A percentile compares a stretch with the other conserved stretches of the same genome.
Conservation (phyloP, 768 basidiomycete genomes). For the Fibroporia radiculosa region DNA sequence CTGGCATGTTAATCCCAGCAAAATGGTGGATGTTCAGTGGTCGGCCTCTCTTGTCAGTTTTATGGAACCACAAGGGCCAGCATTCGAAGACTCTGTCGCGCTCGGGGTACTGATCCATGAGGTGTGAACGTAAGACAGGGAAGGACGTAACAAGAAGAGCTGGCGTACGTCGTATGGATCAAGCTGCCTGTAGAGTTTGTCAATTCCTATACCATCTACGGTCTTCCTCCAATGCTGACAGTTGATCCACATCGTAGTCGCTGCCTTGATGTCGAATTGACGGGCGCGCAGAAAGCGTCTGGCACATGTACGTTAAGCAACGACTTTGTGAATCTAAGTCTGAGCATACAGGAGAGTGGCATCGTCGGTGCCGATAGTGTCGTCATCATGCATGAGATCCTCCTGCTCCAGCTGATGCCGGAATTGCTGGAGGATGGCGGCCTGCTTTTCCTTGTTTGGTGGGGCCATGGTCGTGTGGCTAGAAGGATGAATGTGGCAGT, state of each 20-base stretch:
- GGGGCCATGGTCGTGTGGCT: too few relatives aligned
- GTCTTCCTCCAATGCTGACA: slow-evolving; percentile 65
- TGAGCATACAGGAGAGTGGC: slow-evolving; percentile 44
- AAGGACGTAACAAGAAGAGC: background rate
- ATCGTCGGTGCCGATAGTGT: slow-evolving; percentile 48
- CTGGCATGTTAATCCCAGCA: slow-evolving; percentile 41
- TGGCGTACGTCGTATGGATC: slow-evolving; percentile 65
- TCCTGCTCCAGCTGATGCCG: slow-evolving; percentile 44
- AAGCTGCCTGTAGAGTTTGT: slow-evolving; percentile 49
- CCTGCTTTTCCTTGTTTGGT: slow-evolving; percentile 20
- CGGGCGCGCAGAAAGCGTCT: slow-evolving; percentile 77
- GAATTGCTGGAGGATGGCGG: slow-evolving; percentile 38
- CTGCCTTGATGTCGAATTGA: slow-evolving; percentile 47
- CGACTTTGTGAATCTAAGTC: too few relatives aligned
- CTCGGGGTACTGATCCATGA: slow-evolving; percentile 55
- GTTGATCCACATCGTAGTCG: slow-evolving; percentile 59
- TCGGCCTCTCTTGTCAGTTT: slow-evolving; percentile 74
- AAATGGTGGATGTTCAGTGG: slow-evolving; percentile 64
- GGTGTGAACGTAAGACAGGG: background rate
- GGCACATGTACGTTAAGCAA: background rate
- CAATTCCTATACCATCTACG: slow-evolving; percentile 57
- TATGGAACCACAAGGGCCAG: slow-evolving; percentile 78
- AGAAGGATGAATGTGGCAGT: too few relatives aligned
- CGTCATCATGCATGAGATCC: slow-evolving; percentile 47
- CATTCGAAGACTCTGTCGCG: slow-evolving; percentile 62